Evolutionary conservation across 768 basidiomycete species (phyloP).

Genomic region (Boletellus ananiceps): DNA sequence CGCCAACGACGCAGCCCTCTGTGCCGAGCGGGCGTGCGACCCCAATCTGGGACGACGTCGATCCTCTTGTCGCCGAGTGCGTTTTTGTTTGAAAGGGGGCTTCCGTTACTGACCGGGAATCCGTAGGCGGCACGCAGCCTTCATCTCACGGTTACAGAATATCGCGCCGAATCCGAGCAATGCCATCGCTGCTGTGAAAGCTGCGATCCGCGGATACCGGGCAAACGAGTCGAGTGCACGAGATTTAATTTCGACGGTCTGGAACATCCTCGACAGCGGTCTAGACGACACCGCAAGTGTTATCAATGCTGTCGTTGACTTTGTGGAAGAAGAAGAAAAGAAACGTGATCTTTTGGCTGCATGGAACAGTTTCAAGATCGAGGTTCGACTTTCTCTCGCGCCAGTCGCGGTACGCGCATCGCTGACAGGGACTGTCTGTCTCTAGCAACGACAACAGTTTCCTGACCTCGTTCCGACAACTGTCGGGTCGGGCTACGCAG

Average conservation of each 20-base stretch:
- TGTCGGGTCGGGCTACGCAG: constrained; percentile 65
- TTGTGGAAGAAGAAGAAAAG: constrained; percentile 84
- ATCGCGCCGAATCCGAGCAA: constrained; percentile 53
- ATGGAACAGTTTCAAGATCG: constrained; percentile 81
- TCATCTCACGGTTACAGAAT: constrained; percentile 58
- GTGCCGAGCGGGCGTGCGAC: constrained; percentile 27
- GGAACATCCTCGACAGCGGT: constrained; percentile 64
- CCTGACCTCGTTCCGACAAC: constrained; percentile 65
- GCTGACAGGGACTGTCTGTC: neutral
- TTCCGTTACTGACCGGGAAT: neutral
- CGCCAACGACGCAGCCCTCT: constrained; percentile 11
- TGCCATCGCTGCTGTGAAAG: constrained; percentile 60
- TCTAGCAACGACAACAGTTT: constrained; percentile 79
- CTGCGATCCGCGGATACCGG: constrained; percentile 76
- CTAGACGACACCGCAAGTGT: constrained; percentile 73
- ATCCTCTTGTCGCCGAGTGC: constrained; percentile 54
- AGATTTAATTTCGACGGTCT: constrained; percentile 87
- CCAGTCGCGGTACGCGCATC: neutral
- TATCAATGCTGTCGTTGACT: constrained; percentile 67
- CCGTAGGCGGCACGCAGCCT: constrained; percentile 58
- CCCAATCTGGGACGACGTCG: constrained; percentile 40
- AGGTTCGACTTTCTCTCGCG: constrained; percentile 59
- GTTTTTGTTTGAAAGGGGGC: constrained; percentile 16
- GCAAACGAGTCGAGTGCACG: constrained; percentile 72
- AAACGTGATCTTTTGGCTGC: constrained; percentile 66